Conservation (phyloP, 345 rosid species). For the Draba incana region DNA sequence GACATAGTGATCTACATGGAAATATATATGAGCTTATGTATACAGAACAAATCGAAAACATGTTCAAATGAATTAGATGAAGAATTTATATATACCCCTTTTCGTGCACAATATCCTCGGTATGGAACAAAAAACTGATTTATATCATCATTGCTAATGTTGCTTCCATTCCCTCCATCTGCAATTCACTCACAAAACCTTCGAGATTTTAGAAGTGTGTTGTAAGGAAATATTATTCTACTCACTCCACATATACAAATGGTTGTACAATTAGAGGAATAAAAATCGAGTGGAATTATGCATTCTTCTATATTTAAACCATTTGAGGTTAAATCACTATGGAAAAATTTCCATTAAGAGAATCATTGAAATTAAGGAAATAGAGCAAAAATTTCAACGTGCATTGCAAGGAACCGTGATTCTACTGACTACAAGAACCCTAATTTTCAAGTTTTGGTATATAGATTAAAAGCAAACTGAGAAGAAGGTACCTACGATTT, state of each 20-base stretch:
- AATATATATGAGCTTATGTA: not conserved
- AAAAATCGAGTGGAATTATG: no score
- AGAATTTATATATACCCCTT: conserved; percentile 54
- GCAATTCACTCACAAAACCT: conserved; percentile 22
- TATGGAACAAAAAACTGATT: conserved; percentile 58
- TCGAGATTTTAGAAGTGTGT: no score
- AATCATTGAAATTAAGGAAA: no score
- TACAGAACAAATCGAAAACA: not conserved
- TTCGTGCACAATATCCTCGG: conserved; percentile 80
- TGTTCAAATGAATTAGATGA: not conserved
- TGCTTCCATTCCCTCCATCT: conserved; percentile 32
- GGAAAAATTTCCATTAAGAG: no score
- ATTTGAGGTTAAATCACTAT: no score
- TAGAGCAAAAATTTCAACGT: no score
- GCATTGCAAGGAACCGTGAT: no score
- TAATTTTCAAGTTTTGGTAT: no score
- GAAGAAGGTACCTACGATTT: conserved; percentile 60
- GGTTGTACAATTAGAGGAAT: no score
- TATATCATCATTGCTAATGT: conserved; percentile 43
- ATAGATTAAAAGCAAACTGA: not conserved
- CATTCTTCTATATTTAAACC: no score
- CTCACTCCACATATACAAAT: not conserved
- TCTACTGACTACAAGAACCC: not conserved
- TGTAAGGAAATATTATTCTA: not conserved
- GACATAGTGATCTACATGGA: conserved; percentile 51